phyloP scores from a whole-genome alignment of 345 rosid species.

The Hypericum androsaemum region DNA sequence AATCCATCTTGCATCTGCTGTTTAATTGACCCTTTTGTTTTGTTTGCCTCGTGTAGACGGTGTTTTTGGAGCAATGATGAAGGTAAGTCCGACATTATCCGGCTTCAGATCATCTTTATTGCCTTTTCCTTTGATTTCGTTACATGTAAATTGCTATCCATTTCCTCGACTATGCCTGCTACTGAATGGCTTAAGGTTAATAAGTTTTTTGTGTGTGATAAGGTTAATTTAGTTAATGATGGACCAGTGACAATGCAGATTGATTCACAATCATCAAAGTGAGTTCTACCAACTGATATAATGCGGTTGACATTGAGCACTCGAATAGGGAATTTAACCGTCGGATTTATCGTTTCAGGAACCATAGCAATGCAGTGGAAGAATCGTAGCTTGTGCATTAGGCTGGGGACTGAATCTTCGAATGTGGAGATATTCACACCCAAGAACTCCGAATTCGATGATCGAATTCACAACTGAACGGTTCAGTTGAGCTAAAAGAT shows the following conservation, averaged over 20 bases:
- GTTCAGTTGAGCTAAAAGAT: no score
- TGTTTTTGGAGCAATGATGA: slow-evolving; percentile 83
- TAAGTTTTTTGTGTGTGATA: not conserved
- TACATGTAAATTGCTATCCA: not conserved
- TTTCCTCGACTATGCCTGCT: not conserved
- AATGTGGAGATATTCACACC: no score
- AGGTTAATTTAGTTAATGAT: slow-evolving; percentile 78
- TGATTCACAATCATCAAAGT: slow-evolving; percentile 63
- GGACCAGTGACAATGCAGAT: slow-evolving; percentile 95
- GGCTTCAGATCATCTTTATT: not conserved
- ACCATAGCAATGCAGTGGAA: slow-evolving; percentile 13
- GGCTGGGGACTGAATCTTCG: not conserved
- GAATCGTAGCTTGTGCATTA: slow-evolving; percentile 15
- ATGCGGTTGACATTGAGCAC: not conserved
- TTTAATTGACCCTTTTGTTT: not conserved
- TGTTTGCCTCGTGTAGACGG: slow-evolving; percentile 38
- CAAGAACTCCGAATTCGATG: no score
- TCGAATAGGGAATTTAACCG: not conserved
- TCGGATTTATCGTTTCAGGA: slow-evolving; percentile 18
- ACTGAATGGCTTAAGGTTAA: not conserved
- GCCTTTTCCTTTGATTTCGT: not conserved
- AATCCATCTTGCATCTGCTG: not conserved
- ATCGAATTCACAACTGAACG: no score
- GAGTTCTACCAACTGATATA: slow-evolving; percentile 15
- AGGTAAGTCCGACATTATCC: slow-evolving; percentile 27